phyloP scores from a whole-genome alignment of 768 basidiomycete species.

The Hemileccinum impolitum region DNA sequence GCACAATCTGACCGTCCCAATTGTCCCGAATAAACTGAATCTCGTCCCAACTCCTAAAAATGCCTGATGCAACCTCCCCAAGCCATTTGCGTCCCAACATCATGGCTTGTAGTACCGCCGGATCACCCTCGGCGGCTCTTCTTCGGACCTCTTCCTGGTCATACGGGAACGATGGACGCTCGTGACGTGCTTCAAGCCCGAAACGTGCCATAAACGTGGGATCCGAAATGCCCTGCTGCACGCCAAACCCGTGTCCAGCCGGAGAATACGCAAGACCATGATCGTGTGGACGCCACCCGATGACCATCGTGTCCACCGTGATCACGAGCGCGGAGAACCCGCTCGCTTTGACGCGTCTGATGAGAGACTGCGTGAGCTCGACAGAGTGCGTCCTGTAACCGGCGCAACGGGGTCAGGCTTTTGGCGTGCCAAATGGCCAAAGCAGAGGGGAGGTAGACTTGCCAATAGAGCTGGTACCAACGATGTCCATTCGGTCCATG shows the following conservation, averaged over 20 bases:
- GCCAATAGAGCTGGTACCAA: constrained; percentile 53
- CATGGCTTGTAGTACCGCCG: constrained; percentile 23
- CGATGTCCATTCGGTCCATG: constrained; percentile 39
- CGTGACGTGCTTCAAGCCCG: constrained; percentile 28
- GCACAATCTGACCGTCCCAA: constrained; percentile 48
- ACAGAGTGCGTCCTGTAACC: constrained; percentile 21
- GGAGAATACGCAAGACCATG: constrained; percentile 39
- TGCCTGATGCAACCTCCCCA: constrained; percentile 36
- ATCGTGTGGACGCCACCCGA: constrained; percentile 47
- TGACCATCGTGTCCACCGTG: constrained; percentile 41
- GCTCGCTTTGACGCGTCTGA: constrained; percentile 39
- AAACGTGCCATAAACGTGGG: constrained; percentile 44
- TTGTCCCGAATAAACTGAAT: constrained; percentile 40
- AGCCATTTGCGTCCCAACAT: constrained; percentile 39
- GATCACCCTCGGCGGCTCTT: constrained; percentile 30
- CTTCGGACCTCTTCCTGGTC: constrained; percentile 26
- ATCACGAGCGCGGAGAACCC: constrained; percentile 44
- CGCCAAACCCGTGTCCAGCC: constrained; percentile 34
- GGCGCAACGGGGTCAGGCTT: not conserved
- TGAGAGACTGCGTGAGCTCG: constrained; percentile 38
- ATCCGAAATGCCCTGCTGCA: constrained; percentile 41
- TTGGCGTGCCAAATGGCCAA: no score
- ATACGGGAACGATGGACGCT: constrained; percentile 35
- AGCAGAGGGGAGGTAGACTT: not conserved
- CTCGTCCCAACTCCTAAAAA: constrained; percentile 45